These are phyloP conservation scores for Myriosclerotinia curreyana DNA, from an alignment of 2,329 filamentous ascomycete genomes.

Conservation along the genomic window DNA sequence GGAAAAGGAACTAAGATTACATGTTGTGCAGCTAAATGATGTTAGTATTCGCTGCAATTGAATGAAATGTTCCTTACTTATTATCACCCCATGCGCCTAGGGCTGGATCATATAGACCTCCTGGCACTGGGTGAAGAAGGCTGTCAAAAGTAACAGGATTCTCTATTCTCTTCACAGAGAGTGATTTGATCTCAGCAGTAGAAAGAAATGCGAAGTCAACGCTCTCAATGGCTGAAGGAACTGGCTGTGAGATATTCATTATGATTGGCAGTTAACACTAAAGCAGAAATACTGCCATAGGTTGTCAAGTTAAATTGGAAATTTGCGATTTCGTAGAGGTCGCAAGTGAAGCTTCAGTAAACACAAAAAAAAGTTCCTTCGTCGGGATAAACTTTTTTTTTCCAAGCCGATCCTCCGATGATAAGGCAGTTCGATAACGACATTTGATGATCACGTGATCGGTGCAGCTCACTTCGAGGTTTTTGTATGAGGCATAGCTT, in stretches of 20 bases:
- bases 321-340: constrained; percentile 4
- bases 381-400: constrained; percentile 21
- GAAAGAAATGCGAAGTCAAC: constrained; percentile 89
- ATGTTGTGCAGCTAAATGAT: constrained; percentile 75
- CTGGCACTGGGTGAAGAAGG: constrained; percentile 81
- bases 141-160: constrained; percentile 94
- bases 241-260: constrained; percentile 76
- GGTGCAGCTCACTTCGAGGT: neutral
- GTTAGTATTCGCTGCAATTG: constrained; percentile 4
- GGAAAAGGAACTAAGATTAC: constrained; percentile 73
- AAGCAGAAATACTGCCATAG: constrained; percentile 22
- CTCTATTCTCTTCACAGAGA: constrained; percentile 92
- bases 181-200: constrained; percentile 74
- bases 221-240: constrained; percentile 77
- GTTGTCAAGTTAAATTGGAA: constrained; percentile 13
- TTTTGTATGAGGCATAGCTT: constrained; percentile 1
- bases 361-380: constrained; percentile 20
- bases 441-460: constrained; percentile 1
- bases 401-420: constrained; percentile 11
- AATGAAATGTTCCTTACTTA: constrained; percentile 54
- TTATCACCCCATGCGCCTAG: constrained; percentile 86
- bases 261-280: constrained; percentile 29
- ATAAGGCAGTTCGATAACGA: constrained; percentile 17
- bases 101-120: constrained; percentile 88
- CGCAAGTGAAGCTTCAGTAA: constrained; percentile 15